Evolutionary conservation across 1,139 yeast species (phyloP).

Genomic region (Yamadazyma conglobata): DNA sequence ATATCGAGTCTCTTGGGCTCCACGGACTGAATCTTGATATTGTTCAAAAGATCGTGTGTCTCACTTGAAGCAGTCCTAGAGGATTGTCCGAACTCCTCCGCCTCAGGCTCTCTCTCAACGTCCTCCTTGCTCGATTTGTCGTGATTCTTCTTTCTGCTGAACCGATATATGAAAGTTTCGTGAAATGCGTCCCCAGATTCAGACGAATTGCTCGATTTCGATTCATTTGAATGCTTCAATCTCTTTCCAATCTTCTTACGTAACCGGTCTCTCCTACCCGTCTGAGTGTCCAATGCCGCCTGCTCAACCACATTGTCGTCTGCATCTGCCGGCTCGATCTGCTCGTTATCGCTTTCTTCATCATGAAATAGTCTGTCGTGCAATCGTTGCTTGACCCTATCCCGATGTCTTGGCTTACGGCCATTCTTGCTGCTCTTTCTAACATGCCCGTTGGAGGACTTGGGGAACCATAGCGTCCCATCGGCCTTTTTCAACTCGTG

Average conservation of each 20-base stretch:
- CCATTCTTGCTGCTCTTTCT: background rate
- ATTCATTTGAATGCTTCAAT: constrained; percentile 10
- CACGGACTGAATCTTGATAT: constrained; percentile 12
- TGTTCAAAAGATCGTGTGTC: constrained; percentile 9
- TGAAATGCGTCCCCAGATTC: constrained; percentile 4
- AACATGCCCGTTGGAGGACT: background rate
- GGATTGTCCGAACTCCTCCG: background rate
- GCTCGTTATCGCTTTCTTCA: constrained; percentile 12
- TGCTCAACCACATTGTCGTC: too few species aligned
- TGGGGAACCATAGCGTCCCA: constrained; percentile 61
- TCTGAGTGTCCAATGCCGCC: constrained; percentile 4
- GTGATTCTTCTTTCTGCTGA: constrained; percentile 3
- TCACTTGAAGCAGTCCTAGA: too few species aligned
- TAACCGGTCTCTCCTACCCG: constrained; percentile 12
- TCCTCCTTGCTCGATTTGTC: constrained; percentile 1
- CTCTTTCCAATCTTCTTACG: constrained; percentile 10
- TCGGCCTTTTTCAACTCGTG: constrained; percentile 50
- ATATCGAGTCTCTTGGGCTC: constrained; percentile 6
- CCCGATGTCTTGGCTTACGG: background rate
- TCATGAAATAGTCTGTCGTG: constrained; percentile 32
- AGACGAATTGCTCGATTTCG: constrained; percentile 9
- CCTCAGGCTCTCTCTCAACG: background rate
- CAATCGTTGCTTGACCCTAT: constrained; percentile 14
- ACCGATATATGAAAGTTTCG: constrained; percentile 1
- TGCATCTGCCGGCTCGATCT: constrained; percentile 4